Evolutionary conservation across 1,284 basidiomycete species (phyloP).

Genomic region (Boletus smithii): DNA sequence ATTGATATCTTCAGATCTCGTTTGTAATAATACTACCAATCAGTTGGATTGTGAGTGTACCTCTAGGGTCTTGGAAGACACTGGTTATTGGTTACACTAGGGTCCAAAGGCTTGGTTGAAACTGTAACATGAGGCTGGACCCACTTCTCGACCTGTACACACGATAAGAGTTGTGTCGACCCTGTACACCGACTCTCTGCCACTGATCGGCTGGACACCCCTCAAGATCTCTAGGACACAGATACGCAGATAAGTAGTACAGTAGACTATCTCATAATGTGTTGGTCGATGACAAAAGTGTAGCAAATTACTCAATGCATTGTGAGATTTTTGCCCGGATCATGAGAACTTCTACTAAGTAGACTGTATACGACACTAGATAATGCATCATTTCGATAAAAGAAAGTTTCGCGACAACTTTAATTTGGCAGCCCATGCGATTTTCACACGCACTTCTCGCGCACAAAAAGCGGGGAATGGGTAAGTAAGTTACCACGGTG

Average conservation of each 20-base stretch:
- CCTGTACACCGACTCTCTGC: not conserved
- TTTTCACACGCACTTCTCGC: constrained; percentile 2
- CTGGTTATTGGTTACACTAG: not conserved
- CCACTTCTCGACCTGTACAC: not conserved
- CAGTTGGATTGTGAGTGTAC: not conserved
- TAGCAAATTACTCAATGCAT: no score
- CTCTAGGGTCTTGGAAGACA: not conserved
- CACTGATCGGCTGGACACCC: not conserved
- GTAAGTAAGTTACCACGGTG: not conserved
- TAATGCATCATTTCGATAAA: not conserved
- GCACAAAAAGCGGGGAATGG: not conserved
- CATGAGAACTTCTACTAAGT: no score
- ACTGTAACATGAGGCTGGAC: not conserved
- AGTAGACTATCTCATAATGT: no score
- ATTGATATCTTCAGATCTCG: constrained; percentile 11
- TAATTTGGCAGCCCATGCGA: not conserved
- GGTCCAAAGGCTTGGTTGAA: no score
- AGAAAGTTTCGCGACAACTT: not conserved
- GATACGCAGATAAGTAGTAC: not conserved
- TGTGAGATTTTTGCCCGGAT: no score
- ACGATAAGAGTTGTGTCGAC: not conserved
- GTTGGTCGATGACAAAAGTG: no score
- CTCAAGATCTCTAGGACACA: constrained; percentile 1
- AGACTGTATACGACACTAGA: not conserved
- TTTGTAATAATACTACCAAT: constrained; percentile 5